Conservation (phyloP, 306 rosid species). For the Corylus avellana region DNA sequence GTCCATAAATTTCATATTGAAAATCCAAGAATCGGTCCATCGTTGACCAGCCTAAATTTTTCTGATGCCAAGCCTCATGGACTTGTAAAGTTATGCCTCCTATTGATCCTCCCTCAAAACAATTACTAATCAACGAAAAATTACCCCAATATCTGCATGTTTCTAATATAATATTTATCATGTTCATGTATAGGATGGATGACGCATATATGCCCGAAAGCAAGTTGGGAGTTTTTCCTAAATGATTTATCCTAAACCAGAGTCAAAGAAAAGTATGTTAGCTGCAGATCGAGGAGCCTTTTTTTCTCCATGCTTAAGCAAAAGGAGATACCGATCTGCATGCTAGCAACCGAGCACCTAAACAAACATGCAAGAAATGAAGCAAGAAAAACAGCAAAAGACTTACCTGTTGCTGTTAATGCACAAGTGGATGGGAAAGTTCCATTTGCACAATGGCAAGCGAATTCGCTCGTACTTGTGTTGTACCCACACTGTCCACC, state of each 20-base stretch:
- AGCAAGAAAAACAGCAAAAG: not conserved
- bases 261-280: not conserved
- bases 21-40: no score
- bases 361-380: not conserved
- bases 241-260: not conserved
- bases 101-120: no score
- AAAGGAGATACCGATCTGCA: not conserved
- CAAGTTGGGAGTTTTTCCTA: not conserved
- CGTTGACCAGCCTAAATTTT: no score
- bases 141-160: no score
- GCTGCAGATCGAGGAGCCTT: not conserved
- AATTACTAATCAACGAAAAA: no score
- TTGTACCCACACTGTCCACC: constrained; percentile 55
- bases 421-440: constrained; percentile 32
- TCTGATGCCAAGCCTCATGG: not conserved
- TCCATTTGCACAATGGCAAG: constrained; percentile 55
- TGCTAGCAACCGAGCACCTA: not conserved
- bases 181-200: not conserved
- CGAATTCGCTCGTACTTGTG: constrained; percentile 30
- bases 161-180: not conserved
- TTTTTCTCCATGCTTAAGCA: not conserved
- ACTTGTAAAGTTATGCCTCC: not conserved
- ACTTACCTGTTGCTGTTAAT: constrained; percentile 27
- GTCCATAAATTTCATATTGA: no score
- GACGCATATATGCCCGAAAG: no score